These are phyloP conservation scores for Knoxdaviesia proteae DNA, from an alignment of 2,329 filamentous ascomycete genomes.

Conservation along the genomic window DNA sequence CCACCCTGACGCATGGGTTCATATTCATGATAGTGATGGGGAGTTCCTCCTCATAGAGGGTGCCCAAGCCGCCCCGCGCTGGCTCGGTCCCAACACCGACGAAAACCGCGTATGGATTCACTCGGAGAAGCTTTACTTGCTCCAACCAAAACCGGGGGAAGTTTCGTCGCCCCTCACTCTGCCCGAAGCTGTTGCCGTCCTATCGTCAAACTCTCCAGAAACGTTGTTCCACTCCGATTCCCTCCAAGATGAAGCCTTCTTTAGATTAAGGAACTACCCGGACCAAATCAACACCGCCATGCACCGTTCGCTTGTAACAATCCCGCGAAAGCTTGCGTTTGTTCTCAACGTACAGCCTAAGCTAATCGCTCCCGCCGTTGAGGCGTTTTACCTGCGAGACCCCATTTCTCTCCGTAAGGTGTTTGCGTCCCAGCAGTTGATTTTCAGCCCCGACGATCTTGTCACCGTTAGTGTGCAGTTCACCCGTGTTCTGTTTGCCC, in stretches of 20 bases:
- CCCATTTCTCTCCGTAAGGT: constrained; percentile 44
- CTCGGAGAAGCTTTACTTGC: constrained; percentile 51
- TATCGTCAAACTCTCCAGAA: constrained; percentile 22
- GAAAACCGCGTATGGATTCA: constrained; percentile 81
- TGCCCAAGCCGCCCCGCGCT: constrained; percentile 66
- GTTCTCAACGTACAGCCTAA: constrained; percentile 56
- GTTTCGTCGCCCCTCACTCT: constrained; percentile 28
- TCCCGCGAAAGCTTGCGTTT: constrained; percentile 67
- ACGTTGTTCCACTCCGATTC: constrained; percentile 47
- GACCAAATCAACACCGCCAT: constrained; percentile 49
- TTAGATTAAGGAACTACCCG: constrained; percentile 70
- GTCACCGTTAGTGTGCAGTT: constrained; percentile 64
- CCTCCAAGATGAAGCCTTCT: constrained; percentile 78
- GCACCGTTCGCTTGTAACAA: constrained; percentile 51
- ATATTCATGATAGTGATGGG: constrained; percentile 71
- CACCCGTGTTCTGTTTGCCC: constrained; percentile 76
- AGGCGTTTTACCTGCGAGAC: constrained; percentile 84
- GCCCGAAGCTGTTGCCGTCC: constrained; percentile 38
- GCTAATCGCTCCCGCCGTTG: constrained; percentile 63
- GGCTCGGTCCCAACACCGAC: constrained; percentile 82
- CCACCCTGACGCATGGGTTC: constrained; percentile 59
- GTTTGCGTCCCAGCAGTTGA: constrained; percentile 22
- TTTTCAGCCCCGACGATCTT: constrained; percentile 59
- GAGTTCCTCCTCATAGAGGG: constrained; percentile 92
- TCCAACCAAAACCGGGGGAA: constrained; percentile 30